Base-by-base conservation (phyloP, 257 asterid species). In the Voacanga thouarsii region DNA sequence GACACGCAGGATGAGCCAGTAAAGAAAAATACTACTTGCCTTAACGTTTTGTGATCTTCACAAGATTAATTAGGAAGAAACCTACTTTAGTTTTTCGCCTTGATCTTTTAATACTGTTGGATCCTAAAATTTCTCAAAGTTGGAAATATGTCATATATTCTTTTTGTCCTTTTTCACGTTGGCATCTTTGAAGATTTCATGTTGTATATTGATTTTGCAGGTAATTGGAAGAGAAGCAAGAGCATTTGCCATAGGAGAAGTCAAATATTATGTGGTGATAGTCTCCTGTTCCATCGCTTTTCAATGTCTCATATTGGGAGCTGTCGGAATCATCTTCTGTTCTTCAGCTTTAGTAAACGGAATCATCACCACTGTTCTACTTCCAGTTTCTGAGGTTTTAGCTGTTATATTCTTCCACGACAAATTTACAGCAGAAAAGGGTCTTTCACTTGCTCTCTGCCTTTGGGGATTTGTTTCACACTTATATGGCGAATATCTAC, bases 401-500 rank as follows among this genome's bases (percentile, higher is more conserved):
- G 75, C 81, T 6, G 78, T 72, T 51, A 51, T 71, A 18, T 41
- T 76, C 39, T 80, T n/a, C 41, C 57, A 53, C 14, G 79, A 80
- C 30, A 74, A 74, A 4, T 74, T 74, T n/a, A 63, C 33, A 6
- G 72, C 80, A 0, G 87, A 80, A 63, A 84, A 84, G 41, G 84
- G 73, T 0, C 39, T 84, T 19, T 45, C 87, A 0, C 80, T 80
- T 12, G 67, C n/a, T 26, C 82, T 84, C 19, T 84, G 82, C 6
- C 74, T 80, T 23, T 84, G 87, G 87, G 87, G 84, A 9, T 84
- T 78, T 63, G 79, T 76, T 78, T 84, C 87, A 0, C 64, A 84
- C 75, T 61, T 84, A 2, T 84, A 84, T n/a, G 87, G 87, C 26
- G 82, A 68, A 24, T 33, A 59, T 24, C 74, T 49, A 68, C 80